Evolutionary conservation across 768 basidiomycete genomes (phyloP).

Genomic region (Lyophyllum semitale): DNA sequence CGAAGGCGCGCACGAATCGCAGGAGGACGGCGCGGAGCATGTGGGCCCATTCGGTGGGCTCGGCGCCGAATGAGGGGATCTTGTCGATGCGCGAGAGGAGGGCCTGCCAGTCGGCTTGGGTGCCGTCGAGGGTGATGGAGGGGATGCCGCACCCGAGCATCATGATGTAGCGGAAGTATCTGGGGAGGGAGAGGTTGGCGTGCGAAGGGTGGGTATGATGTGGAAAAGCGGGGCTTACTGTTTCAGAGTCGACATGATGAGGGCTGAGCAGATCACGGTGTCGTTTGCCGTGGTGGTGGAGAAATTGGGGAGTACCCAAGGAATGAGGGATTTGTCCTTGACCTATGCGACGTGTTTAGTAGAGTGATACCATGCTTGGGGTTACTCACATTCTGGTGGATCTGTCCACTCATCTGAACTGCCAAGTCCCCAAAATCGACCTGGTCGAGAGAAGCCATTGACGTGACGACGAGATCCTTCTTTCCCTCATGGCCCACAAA

Average conservation of each 20-base stretch:
- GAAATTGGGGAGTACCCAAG: conserved; percentile 39
- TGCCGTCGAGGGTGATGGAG: conserved; percentile 45
- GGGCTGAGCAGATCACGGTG: conserved; percentile 33
- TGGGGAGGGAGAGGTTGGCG: not conserved
- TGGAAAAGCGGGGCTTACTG: not conserved
- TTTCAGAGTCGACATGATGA: conserved; percentile 46
- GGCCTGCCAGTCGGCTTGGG: conserved; percentile 29
- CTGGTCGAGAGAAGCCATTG: conserved; percentile 12
- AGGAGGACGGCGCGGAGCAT: conserved; percentile 41
- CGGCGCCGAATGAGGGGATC: conserved; percentile 2
- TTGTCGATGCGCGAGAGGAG: not conserved
- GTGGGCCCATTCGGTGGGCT: conserved; percentile 34
- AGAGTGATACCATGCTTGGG: not conserved
- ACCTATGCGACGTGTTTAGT: not conserved
- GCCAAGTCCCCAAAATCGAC: conserved; percentile 26
- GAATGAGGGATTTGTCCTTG: conserved; percentile 26
- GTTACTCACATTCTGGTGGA: conserved; percentile 27
- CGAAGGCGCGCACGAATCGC: conserved; percentile 36
- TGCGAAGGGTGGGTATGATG: not conserved
- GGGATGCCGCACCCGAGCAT: conserved; percentile 40
- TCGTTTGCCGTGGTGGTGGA: conserved; percentile 45
- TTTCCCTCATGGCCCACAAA: conserved; percentile 32
- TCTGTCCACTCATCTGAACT: conserved; percentile 20
- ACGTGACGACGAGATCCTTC: conserved; percentile 19
- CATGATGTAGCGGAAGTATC: conserved; percentile 39